Evolutionary conservation across 306 rosid genomes (phyloP).

Genomic region (Prunus campanulata): DNA sequence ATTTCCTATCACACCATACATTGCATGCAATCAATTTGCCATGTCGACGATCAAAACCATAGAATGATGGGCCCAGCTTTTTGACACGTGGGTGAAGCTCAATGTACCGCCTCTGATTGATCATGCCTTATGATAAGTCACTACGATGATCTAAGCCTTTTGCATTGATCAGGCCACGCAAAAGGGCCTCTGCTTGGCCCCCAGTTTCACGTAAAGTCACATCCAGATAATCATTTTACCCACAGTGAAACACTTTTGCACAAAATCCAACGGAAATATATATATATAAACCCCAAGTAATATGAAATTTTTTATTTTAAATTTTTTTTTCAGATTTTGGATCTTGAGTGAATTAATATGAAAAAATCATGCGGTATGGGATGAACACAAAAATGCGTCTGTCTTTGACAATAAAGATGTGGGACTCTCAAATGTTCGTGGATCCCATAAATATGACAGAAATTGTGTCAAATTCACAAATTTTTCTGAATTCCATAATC

Average conservation of each 20-base stretch:
- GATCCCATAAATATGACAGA: neutral
- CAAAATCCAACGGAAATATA: neutral
- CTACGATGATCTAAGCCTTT: neutral
- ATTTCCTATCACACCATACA: neutral
- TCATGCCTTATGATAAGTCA: slow-evolving; percentile 3
- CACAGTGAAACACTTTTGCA: neutral
- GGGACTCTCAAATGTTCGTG: neutral
- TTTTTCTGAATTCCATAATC: neutral
- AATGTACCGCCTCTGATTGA: neutral
- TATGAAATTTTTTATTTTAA: neutral
- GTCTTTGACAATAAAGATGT: neutral
- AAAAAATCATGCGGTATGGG: neutral
- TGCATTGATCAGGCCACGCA: neutral
- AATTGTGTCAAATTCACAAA: neutral
- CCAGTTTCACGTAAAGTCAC: slow-evolving; percentile 7
- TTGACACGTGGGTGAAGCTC: neutral
- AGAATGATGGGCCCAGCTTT: neutral
- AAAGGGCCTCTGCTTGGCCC: neutral
- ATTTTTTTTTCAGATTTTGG: neutral
- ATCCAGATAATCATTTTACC: neutral
- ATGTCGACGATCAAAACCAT: neutral
- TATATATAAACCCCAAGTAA: neutral
- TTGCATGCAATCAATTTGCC: neutral
- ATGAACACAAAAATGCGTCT: neutral
- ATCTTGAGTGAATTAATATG: neutral